Evolutionary conservation across 805 yeast species (phyloP), one percentile per base, ranked within the genome.

Genomic region (Monosporozyma aquatica): DNA sequence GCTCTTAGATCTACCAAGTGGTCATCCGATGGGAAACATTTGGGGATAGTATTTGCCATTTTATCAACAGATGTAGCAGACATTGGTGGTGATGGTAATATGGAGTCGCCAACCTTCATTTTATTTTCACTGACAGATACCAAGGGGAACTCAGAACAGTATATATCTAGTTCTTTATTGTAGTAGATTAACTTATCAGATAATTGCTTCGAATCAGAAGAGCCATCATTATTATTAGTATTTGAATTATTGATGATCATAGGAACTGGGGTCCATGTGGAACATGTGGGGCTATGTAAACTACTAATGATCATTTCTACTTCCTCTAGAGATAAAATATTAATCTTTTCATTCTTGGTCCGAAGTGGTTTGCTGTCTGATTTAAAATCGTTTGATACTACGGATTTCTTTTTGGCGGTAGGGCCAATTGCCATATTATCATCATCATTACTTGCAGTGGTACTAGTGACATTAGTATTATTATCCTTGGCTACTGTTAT

Each of bases 241-340:
- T 23, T 2, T 23, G 34, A 10, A 5, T n/a, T 20, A 14, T 43
- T 33, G 7, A 80, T 17, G n/a, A 34, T 25, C n/a, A 44, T 72
- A n/a, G 73, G 62, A 38, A 73, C 70, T 0, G 87, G 82, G 0
- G 78, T 58, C 89, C 90, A 82, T 13, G 73, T 58, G 0, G 76
- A 74, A 3, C 61, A 59, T 10, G 54, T 53, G 3, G 62, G 51
- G 3, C 58, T 52, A 18, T 64, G 64, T 14, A 62, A 46, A 28
- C 67, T 61, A 41, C 54, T 59, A 42, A 65, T 57, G 25, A 65
- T 56, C 48, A 63, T 58, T 44, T 67, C 68, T 2, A 62, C 65
- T 41, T 65, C 70, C 41, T 61, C 64, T 2, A 65, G 44, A 4
- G 63, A 49, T n/a, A 65, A 55, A 15, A 65, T 47, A 15, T 54